These are phyloP conservation scores for Wickerhamomyces canadensis DNA, from an alignment of 805 yeast genomes.

Conservation along the genomic window DNA sequence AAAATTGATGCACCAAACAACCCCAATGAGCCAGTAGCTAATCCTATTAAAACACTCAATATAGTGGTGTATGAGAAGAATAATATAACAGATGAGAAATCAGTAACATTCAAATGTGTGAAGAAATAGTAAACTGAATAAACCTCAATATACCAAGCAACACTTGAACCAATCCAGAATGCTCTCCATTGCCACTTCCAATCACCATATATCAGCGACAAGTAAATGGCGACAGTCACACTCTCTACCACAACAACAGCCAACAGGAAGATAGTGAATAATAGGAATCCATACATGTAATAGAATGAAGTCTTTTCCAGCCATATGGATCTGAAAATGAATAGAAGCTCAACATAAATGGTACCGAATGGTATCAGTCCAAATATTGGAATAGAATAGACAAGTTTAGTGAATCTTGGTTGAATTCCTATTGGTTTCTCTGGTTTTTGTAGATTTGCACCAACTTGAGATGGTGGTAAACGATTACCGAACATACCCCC, in stretches of 20 bases:
- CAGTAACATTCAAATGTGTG: constrained; percentile 53
- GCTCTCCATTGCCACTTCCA: constrained; percentile 83
- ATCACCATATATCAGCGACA: constrained; percentile 50
- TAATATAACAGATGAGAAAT: constrained; percentile 59
- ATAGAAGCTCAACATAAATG: constrained; percentile 71
- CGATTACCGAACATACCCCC: constrained; percentile 60
- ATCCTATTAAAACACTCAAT: constrained; percentile 54
- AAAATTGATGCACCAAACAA: constrained; percentile 62
- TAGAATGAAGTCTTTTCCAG: constrained; percentile 72
- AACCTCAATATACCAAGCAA: constrained; percentile 63
- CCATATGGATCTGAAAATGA: constrained; percentile 74
- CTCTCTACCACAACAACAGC: constrained; percentile 64
- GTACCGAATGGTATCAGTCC: constrained; percentile 78
- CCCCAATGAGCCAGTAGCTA: constrained; percentile 74
- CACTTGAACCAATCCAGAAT: constrained; percentile 63
- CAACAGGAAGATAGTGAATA: constrained; percentile 53
- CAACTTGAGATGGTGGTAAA: constrained; percentile 11
- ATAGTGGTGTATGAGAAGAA: constrained; percentile 70
- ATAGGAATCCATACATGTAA: constrained; percentile 74
- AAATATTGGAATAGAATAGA: constrained; percentile 37
- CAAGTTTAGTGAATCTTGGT: constrained; percentile 25
- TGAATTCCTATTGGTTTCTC: constrained; percentile 27
- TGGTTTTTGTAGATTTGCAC: constrained; percentile 16
- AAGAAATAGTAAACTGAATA: constrained; percentile 66
- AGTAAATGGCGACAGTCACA: constrained; percentile 62